A percentile compares a stretch with the other conserved stretches of the same genome.
These are phyloP conservation scores for Arthrobotrys entomopaga DNA, from an alignment of 2,329 filamentous ascomycete species.

Conservation along the genomic window DNA sequence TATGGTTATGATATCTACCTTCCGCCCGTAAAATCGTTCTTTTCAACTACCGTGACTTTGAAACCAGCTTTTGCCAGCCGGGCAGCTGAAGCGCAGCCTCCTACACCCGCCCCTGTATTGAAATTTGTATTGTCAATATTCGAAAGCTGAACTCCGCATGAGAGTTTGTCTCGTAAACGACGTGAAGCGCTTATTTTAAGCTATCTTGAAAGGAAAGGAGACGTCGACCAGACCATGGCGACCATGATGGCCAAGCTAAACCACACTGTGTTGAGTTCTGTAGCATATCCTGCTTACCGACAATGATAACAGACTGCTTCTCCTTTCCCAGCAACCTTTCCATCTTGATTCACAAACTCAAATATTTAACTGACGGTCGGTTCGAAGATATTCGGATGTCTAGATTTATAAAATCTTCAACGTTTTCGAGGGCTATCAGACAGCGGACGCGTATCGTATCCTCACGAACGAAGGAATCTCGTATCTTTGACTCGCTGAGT, in stretches of 20 bases:
- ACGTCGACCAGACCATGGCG: no score
- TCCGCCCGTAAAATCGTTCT: conserved; percentile 77
- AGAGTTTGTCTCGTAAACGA: no score
- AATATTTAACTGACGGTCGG: not conserved
- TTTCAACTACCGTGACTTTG: conserved; percentile 79
- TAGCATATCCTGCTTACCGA: conserved; percentile 63
- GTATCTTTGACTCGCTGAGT: no score
- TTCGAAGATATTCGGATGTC: not conserved
- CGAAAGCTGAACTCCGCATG: not conserved
- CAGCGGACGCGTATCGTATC: no score
- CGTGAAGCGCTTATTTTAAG: no score
- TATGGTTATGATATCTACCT: conserved; percentile 67
- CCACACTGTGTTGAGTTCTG: conserved; percentile 10
- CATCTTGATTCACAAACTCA: conserved; percentile 11
- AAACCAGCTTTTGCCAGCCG: conserved; percentile 76
- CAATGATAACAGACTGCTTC: conserved; percentile 67
- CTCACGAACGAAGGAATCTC: no score
- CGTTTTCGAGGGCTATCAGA: no score
- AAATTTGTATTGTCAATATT: not conserved
- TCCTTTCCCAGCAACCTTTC: conserved; percentile 26
- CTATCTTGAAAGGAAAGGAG: no score
- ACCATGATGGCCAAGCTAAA: no score
- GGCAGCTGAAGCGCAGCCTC: conserved; percentile 76
- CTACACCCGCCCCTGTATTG: conserved; percentile 73
- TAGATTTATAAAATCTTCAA: not conserved